These are phyloP conservation scores for Tillandsia leiboldiana DNA, from an alignment of 176 grass and related monocot genomes.

Conservation along the genomic window DNA sequence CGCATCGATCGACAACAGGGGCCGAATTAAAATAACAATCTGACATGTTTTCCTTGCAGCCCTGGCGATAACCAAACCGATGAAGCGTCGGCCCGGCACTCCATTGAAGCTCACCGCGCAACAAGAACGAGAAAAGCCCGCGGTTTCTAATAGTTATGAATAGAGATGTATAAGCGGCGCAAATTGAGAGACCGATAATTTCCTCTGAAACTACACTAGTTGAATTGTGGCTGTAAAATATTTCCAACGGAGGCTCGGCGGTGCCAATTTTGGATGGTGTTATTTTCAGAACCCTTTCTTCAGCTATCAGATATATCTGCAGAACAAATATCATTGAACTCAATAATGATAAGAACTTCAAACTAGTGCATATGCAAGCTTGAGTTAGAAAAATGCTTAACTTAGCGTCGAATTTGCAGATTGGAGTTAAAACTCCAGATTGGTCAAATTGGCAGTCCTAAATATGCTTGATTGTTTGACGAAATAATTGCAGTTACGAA, in stretches of 20 bases:
- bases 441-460: neutral
- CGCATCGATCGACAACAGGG: constrained; percentile 53
- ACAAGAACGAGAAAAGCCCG: constrained; percentile 49
- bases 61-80: constrained; percentile 27
- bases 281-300: constrained; percentile 52
- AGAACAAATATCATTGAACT: neutral
- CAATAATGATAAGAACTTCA: neutral
- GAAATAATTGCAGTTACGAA: too few species aligned
- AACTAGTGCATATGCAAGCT: too few species aligned
- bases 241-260: constrained; percentile 19
- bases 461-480: too few species aligned
- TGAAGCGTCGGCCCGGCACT: constrained; percentile 42
- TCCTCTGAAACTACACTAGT: constrained; percentile 31
- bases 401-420: too few species aligned
- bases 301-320: constrained; percentile 78
- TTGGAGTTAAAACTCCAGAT: neutral
- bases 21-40: constrained; percentile 68
- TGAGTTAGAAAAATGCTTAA: neutral
- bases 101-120: constrained; percentile 44
- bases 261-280: constrained; percentile 28
- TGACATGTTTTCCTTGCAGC: constrained; percentile 39
- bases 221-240: constrained; percentile 48
- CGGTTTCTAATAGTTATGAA: constrained; percentile 55
- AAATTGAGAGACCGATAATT: constrained; percentile 52
- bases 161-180: constrained; percentile 29